These are phyloP conservation scores for Sclerotinia trifoliorum DNA, from an alignment of 2,329 filamentous ascomycete genomes.

Conservation along the genomic window DNA sequence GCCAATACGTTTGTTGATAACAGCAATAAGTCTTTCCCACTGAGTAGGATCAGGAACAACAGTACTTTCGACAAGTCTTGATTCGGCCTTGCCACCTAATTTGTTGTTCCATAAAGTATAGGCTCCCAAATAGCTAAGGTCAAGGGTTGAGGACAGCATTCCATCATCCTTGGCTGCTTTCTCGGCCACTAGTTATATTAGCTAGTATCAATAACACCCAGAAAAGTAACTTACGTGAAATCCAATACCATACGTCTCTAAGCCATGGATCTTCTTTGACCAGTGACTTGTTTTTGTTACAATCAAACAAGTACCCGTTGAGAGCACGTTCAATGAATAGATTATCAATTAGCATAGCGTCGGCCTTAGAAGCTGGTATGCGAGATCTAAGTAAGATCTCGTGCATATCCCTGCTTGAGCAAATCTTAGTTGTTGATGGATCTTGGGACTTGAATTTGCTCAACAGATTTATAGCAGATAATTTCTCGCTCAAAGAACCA, in stretches of 20 bases:
- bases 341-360: constrained; percentile 44
- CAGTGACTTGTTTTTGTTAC: constrained; percentile 63
- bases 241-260: constrained; percentile 76
- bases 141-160: constrained; percentile 67
- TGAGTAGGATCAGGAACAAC: constrained; percentile 47
- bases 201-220: not conserved
- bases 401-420: constrained; percentile 56
- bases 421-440: constrained; percentile 18
- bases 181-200: constrained; percentile 53
- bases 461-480: constrained; percentile 26
- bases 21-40: constrained; percentile 62
- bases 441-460: constrained; percentile 3
- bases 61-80: constrained; percentile 49
- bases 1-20: constrained; percentile 61
- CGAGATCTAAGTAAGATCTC: constrained; percentile 50
- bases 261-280: constrained; percentile 71
- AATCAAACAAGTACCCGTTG: constrained; percentile 64
- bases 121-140: constrained; percentile 75
- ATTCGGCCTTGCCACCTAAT: constrained; percentile 55
- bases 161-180: constrained; percentile 62
- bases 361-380: constrained; percentile 24
- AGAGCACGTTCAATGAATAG: constrained; percentile 59
- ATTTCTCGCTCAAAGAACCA: constrained; percentile 23
- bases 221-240: constrained; percentile 55
- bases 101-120: constrained; percentile 69